A percentile compares a stretch with the other conserved stretches of the same genome.
Conservation (phyloP, 441 rosid genomes). For the Croton setiger region DNA sequence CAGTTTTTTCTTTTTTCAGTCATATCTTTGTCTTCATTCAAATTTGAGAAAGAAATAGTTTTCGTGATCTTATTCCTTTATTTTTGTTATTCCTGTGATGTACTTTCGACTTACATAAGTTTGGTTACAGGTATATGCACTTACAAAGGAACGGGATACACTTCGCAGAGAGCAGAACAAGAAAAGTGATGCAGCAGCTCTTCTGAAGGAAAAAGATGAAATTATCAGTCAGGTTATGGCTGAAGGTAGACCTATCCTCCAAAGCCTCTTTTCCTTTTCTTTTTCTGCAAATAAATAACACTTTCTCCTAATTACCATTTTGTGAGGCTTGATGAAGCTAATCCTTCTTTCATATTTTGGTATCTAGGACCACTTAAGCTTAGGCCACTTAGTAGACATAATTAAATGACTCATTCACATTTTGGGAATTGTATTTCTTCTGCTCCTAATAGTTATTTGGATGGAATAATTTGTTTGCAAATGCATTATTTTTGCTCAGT, state of each 20-base stretch:
- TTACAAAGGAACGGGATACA: slow-evolving; percentile 97
- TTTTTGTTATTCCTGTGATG: slow-evolving; percentile 9
- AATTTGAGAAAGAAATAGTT: neutral
- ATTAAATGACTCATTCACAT: no score
- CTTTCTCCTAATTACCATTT: neutral
- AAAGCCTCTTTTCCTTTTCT: neutral
- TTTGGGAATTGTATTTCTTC: neutral
- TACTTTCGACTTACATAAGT: slow-evolving; percentile 18
- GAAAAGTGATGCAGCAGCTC: slow-evolving; percentile 96
- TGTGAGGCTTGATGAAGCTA: neutral
- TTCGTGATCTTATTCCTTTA: neutral
- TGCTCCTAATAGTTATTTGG: neutral
- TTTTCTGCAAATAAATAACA: neutral
- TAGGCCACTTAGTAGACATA: no score
- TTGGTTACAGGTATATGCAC: slow-evolving; percentile 75
- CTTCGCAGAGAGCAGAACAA: slow-evolving; percentile 95
- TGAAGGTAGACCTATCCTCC: slow-evolving; percentile 65
- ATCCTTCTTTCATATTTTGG: neutral
- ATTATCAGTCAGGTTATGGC: slow-evolving; percentile 98
- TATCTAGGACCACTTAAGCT: neutral
- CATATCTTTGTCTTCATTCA: slow-evolving; percentile 10
- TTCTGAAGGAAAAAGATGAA: slow-evolving; percentile 98
- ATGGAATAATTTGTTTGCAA: neutral
- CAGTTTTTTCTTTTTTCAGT: neutral
- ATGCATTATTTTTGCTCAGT: slow-evolving; percentile 1